These are phyloP conservation scores for Tagetes patula DNA, from an alignment of 129 eudicot species.

Conservation along the genomic window DNA sequence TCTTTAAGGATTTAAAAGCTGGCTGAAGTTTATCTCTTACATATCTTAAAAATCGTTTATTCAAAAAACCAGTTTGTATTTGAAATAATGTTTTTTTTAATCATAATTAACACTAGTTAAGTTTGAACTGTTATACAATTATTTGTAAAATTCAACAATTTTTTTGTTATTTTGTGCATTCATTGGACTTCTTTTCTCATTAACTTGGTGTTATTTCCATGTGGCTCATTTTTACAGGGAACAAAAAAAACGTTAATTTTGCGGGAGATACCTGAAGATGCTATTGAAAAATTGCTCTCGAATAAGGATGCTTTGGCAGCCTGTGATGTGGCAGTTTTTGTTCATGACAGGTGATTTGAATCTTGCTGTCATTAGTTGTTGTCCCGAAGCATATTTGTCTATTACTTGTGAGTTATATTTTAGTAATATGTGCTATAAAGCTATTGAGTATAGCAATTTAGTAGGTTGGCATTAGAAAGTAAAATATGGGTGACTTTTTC, in stretches of 20 bases:
- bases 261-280: conserved; percentile 87
- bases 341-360: conserved; percentile 73
- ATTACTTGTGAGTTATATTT: not conserved
- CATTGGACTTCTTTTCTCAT: conserved; percentile 9
- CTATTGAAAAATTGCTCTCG: conserved; percentile 48
- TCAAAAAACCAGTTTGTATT: not conserved
- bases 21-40: not conserved
- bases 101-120: not conserved
- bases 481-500: conserved; percentile 9
- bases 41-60: not conserved
- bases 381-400: not conserved
- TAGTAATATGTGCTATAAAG: not conserved
- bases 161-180: not conserved
- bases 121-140: too few relatives aligned
- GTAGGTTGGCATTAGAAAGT: conserved; percentile 11
- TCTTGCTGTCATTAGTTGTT: conserved; percentile 13
- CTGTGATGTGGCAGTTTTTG: conserved; percentile 87
- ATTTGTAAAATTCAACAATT: not conserved
- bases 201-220: not conserved
- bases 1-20: not conserved
- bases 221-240: conserved; percentile 47
- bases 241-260: conserved; percentile 67
- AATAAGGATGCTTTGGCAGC: conserved; percentile 75
- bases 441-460: not conserved
- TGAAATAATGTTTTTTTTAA: not conserved